Evolutionary conservation across 306 rosid species (phyloP).

Genomic region (Cajanus cajan): DNA sequence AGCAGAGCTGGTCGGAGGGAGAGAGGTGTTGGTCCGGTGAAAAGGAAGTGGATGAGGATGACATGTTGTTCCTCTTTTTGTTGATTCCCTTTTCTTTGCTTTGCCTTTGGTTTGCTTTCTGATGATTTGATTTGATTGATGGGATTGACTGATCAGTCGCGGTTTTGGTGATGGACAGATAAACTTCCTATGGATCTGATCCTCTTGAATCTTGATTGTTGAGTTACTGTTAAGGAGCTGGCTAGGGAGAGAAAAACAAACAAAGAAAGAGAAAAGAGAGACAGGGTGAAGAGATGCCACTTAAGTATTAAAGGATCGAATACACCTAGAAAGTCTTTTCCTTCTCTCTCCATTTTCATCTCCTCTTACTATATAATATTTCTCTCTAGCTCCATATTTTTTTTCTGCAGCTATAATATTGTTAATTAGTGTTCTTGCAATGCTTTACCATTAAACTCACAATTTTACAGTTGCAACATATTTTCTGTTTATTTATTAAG

Average conservation of each 20-base stretch:
- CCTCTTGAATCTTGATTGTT: slow-evolving; percentile 45
- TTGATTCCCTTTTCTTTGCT: slow-evolving; percentile 23
- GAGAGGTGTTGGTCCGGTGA: slow-evolving; percentile 80
- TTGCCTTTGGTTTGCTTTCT: background rate
- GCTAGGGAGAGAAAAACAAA: background rate
- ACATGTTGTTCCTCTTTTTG: slow-evolving; percentile 49
- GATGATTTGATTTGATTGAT: slow-evolving; percentile 72
- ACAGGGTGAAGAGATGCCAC: slow-evolving; percentile 8
- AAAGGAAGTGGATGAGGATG: slow-evolving; percentile 67
- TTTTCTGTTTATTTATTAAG: background rate
- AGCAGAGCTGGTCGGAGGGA: slow-evolving; percentile 92
- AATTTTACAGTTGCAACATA: background rate
- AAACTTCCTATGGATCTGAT: slow-evolving; percentile 52
- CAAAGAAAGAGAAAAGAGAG: background rate
- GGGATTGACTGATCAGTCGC: slow-evolving; percentile 72
- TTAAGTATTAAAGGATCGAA: slow-evolving; percentile 24
- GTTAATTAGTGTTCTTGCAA: background rate
- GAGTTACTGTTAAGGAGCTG: slow-evolving; percentile 24
- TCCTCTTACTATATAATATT: background rate
- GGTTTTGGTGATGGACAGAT: slow-evolving; percentile 48
- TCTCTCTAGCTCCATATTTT: background rate
- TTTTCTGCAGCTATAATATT: background rate
- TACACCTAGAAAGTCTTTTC: slow-evolving; percentile 2
- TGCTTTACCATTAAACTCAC: background rate
- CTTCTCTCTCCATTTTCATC: background rate